Conservation (phyloP, 208 protist genomes). For the Trypanosoma scelopori region DNA sequence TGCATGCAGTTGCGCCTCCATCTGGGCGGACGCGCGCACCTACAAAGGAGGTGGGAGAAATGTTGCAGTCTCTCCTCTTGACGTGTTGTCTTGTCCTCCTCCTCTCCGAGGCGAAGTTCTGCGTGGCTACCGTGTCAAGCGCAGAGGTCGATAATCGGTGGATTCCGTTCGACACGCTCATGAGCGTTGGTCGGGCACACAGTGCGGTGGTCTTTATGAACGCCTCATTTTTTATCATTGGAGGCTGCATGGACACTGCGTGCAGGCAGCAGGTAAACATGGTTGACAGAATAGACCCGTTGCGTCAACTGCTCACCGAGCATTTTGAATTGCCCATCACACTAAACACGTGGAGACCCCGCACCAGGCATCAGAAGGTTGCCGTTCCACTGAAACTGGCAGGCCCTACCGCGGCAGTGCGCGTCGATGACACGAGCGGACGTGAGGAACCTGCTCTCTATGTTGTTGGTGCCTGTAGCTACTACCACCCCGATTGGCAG, state of each 20-base stretch:
- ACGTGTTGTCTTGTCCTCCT: background rate
- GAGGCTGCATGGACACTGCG: slow-evolving; percentile 12
- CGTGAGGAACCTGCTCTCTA: slow-evolving; percentile 10
- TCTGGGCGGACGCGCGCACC: no score
- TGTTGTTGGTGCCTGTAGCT: slow-evolving; percentile 27
- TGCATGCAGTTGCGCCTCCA: no score
- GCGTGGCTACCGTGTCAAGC: background rate
- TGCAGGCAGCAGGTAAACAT: slow-evolving; percentile 2
- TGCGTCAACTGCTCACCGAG: background rate
- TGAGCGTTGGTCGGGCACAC: slow-evolving; percentile 18
- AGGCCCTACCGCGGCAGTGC: slow-evolving; percentile 15
- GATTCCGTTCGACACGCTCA: background rate
- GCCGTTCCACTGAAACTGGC: slow-evolving; percentile 3
- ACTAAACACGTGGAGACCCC: background rate
- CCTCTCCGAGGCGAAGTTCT: background rate
- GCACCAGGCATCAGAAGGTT: background rate
- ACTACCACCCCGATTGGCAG: slow-evolving; percentile 16
- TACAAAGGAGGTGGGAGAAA: no score
- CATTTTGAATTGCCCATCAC: slow-evolving; percentile 13
- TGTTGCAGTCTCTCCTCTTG: background rate
- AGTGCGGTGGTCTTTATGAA: slow-evolving; percentile 12
- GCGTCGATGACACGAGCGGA: slow-evolving; percentile 15
- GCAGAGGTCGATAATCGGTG: background rate
- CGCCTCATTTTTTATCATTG: slow-evolving; percentile 15
- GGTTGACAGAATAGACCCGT: slow-evolving; percentile 20